Conservation (phyloP, 768 basidiomycete species). For the Mycena indigotica region DNA sequence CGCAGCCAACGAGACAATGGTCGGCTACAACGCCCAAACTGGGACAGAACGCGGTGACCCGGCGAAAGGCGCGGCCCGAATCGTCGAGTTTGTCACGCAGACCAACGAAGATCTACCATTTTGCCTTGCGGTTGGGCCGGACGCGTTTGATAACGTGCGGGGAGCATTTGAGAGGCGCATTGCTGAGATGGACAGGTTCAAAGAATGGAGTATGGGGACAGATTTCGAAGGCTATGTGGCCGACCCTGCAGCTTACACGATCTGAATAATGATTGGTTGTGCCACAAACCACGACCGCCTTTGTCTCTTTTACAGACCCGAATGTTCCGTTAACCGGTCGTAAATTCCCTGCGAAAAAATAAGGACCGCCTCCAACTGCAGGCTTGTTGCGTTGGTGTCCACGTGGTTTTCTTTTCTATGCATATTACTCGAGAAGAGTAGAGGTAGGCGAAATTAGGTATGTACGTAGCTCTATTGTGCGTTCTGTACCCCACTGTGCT, state of each 20-base stretch:
- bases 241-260: not conserved
- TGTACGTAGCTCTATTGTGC: too few relatives aligned
- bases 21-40: not conserved
- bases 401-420: too few relatives aligned
- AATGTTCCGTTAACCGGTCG: too few relatives aligned
- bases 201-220: constrained; percentile 4
- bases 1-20: constrained; percentile 9
- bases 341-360: too few relatives aligned
- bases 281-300: too few relatives aligned
- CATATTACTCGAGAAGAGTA: too few relatives aligned
- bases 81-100: constrained; percentile 15
- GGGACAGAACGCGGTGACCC: constrained; percentile 22
- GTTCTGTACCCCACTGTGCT: too few relatives aligned
- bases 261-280: too few relatives aligned
- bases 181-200: constrained; percentile 3
- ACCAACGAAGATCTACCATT: constrained; percentile 10
- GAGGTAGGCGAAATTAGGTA: too few relatives aligned
- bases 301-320: too few relatives aligned
- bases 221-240: constrained; percentile 1
- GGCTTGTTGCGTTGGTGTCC: too few relatives aligned
- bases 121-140: constrained; percentile 14
- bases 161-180: not conserved
- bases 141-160: constrained; percentile 2
- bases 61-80: constrained; percentile 11
- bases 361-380: too few relatives aligned